Evolutionary conservation across 306 rosid species (phyloP), one percentile per base, ranked within the genome.

Genomic region (Vachellia collinsii): DNA sequence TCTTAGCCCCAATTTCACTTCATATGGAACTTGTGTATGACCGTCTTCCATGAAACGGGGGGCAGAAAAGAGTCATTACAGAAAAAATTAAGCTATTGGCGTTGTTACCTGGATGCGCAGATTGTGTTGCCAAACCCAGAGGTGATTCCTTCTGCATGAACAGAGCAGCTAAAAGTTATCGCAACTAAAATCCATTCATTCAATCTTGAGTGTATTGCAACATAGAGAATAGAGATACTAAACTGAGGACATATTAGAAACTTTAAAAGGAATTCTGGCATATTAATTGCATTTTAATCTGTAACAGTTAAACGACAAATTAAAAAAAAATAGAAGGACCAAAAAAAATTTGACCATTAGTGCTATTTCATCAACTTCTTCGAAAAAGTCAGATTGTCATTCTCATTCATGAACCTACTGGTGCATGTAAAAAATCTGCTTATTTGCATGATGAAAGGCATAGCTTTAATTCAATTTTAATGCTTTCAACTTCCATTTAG

Each of bases 71-170:
- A 29, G 44, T 29, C 25, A 48, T 2, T 46, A 25, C 14, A 71
- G 59, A 68, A 70, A 44, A 36, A 11, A 44, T 44, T 17, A 8
- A 51, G 9, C 50, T 20, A 53, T 54, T 29, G 34, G 34, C 34
- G 2, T 29, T 23, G 6, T 9, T 43, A 43, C 85, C 85, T 44
- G 85, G 85, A 68, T 82, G 85, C 50, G 85, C 85, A 47, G 85
- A 76, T 58, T 70, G 74, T 56, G 85, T 82, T 46, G 81, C 81
- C 39, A 59, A 20, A 53, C 80, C 80, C 5, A 81, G 56, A 4
- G 80, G 84, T 9, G 84, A 75, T 59, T 81, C 84, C 72, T 76
- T 76, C 81, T 81, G 84, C 75, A 68, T 50, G 20, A 48, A 68
- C 59, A 11, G 43, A 77, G 37, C 72, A 77, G 17, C 58, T 62